phyloP scores from a whole-genome alignment of 1,284 basidiomycete species.

The Moesziomyces parantarcticus region DNA sequence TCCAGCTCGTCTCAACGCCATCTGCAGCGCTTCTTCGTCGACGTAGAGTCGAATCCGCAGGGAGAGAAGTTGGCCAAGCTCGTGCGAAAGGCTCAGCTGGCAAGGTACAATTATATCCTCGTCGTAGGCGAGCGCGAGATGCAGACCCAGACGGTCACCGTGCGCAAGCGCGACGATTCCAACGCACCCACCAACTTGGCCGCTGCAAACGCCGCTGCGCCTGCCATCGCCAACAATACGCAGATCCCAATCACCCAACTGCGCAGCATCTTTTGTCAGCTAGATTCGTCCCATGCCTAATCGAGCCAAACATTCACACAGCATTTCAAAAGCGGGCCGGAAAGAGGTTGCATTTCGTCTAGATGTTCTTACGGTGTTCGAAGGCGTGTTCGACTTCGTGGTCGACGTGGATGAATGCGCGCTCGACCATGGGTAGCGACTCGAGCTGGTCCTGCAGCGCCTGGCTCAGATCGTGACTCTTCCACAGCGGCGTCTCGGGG shows the following conservation, averaged over 20 bases:
- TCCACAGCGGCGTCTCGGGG: conserved; percentile 86
- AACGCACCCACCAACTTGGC: conserved; percentile 13
- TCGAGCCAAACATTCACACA: conserved; percentile 7
- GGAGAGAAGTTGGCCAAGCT: conserved; percentile 57
- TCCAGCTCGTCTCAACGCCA: conserved; percentile 13
- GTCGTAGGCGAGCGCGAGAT: conserved; percentile 63
- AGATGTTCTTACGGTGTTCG: conserved; percentile 52
- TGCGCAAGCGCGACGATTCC: conserved; percentile 49
- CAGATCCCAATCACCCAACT: conserved; percentile 17
- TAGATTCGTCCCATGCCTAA: conserved; percentile 34
- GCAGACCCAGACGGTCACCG: conserved; percentile 46
- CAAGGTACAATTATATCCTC: conserved; percentile 60
- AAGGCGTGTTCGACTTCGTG: conserved; percentile 58
- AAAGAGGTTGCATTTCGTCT: neutral
- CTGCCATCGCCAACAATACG: neutral
- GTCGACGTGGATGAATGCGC: conserved; percentile 60
- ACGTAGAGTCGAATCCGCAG: conserved; percentile 50
- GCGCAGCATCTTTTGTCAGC: conserved; percentile 21
- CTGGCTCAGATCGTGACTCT: conserved; percentile 91
- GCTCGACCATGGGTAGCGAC: conserved; percentile 85
- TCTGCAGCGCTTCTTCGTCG: conserved; percentile 62
- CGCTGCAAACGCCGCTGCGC: neutral
- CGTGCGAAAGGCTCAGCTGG: conserved; percentile 55
- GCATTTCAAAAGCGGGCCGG: neutral
- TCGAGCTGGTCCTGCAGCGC: conserved; percentile 94